Percentiles rank a stretch among this genome's conserved stretches.
Conservation (phyloP, 2,329 filamentous ascomycete species). For the Amphichorda felina region DNA sequence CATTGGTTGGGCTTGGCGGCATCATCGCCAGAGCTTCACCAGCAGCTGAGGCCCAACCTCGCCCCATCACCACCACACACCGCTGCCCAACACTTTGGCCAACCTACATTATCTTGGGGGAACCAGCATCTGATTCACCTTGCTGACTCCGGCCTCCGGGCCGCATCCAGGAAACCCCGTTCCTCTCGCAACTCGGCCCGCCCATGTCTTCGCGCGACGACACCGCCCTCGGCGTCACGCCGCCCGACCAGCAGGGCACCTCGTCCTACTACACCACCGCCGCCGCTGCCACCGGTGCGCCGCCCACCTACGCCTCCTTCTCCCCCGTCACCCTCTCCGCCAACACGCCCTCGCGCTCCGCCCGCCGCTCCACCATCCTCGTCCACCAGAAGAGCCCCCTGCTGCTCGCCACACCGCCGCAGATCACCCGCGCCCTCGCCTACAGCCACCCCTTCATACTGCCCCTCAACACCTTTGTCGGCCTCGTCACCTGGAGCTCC, state of each 20-base stretch:
- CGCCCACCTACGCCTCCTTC: conserved; percentile 79
- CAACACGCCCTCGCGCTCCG: conserved; percentile 44
- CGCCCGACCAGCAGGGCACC: conserved; percentile 16
- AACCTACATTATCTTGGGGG: too few species aligned
- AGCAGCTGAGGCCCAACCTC: too few species aligned
- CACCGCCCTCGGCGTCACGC: conserved; percentile 19
- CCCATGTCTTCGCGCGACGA: conserved; percentile 27
- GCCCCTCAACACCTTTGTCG: conserved; percentile 74
- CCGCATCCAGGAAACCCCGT: conserved; percentile 27
- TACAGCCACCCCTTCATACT: conserved; percentile 93
- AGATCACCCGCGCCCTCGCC: conserved; percentile 85
- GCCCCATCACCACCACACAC: too few species aligned
- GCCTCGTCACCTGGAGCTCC: conserved; percentile 86
- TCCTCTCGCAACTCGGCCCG: conserved; percentile 33
- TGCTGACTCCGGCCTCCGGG: not conserved
- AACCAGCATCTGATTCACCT: not conserved
- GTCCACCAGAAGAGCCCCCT: conserved; percentile 95
- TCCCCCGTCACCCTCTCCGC: conserved; percentile 70
- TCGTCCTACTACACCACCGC: conserved; percentile 41
- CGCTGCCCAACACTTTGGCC: too few species aligned
- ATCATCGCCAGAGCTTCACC: too few species aligned
- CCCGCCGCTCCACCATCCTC: conserved; percentile 78
- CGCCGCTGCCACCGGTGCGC: conserved; percentile 33
- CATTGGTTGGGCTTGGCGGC: too few species aligned
- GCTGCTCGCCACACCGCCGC: conserved; percentile 83